Conservation (phyloP, 1,284 basidiomycete genomes). For the Rhodotorula sp. region DNA sequence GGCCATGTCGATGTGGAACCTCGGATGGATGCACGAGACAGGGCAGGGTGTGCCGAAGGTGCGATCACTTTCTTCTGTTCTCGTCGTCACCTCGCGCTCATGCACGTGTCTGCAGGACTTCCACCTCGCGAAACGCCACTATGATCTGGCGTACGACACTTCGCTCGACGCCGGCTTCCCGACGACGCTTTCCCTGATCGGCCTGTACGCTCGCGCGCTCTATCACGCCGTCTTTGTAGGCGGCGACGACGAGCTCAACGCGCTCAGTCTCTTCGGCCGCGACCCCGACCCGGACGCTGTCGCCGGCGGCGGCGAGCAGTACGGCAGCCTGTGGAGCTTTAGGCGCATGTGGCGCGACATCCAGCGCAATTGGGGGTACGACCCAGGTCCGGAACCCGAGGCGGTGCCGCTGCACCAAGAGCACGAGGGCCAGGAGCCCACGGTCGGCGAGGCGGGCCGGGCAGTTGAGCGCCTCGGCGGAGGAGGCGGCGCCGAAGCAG, state of each 20-base stretch:
- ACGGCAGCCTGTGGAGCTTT: conserved; percentile 23
- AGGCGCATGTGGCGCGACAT: conserved; percentile 36
- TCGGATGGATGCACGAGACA: conserved; percentile 99
- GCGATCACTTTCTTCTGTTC: not conserved
- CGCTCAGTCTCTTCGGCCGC: conserved; percentile 42
- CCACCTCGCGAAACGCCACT: conserved; percentile 94
- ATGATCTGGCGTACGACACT: conserved; percentile 83
- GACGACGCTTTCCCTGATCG: conserved; percentile 75
- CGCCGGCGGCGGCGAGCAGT: conserved; percentile 6
- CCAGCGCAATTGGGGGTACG: conserved; percentile 38
- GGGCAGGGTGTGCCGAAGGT: conserved; percentile 86
- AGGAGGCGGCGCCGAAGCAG: not conserved
- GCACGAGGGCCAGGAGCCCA: not conserved
- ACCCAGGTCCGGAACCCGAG: conserved; percentile 33
- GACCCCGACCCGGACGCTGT: conserved; percentile 11
- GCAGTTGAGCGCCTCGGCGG: not conserved
- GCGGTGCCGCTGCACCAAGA: not conserved
- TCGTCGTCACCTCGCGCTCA: not conserved
- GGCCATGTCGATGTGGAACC: conserved; percentile 95
- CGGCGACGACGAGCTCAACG: conserved; percentile 49
- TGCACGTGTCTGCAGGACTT: conserved; percentile 66
- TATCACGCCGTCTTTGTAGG: conserved; percentile 68
- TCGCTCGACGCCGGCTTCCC: conserved; percentile 87
- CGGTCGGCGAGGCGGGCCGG: not conserved
- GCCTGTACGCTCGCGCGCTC: conserved; percentile 78